Base-by-base conservation (phyloP, 495 filamentous ascomycete species). In the Penicillium mononematosum region DNA sequence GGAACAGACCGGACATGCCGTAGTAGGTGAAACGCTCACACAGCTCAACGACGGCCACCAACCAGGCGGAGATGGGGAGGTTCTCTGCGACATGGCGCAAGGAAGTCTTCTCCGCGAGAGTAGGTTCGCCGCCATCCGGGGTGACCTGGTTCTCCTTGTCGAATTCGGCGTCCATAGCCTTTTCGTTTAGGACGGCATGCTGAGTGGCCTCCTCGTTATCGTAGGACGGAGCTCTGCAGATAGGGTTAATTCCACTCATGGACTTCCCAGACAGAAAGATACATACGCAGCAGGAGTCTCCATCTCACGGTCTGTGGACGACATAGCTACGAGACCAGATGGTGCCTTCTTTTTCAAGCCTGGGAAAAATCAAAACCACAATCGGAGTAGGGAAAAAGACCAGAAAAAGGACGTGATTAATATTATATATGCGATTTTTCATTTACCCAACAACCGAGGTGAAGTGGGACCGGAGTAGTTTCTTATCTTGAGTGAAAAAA, bases 11-110 rank as follows among this genome's bases (percentile, higher is more conserved):
- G 25, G 68, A 71, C 69, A 84, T 76, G 50, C 85, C 84, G 68
- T 87, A 87, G 77, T 84, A 88, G 58, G 83, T 80, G 66, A 88
- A 88, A 55, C 86, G 81, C 73, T 89, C 86, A 63, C 82, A 83
- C 42, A 88, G 59, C 60, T 88, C 86, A 52, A 88, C 79, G 39
- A 85, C 51, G 5, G 81, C 82, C 24, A 88, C 81, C 45, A 86
- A 68, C 74, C 80, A 88, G 48, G 83, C 79, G 6, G 78, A 78
- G 58, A 72, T 32, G 9, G 84, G 83, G 34, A 87, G 60, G 59
- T 79, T 79, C 62, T 84, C 83, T 4, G 83, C 70, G 24, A 87
- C 67, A 49, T 80, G 76, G 31, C 79, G 78, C 19, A 86, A 67
- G 7, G 70, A 71, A 10, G 58, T 65, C 63, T 71, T 75, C 65